Evolutionary conservation across 2,329 filamentous ascomycete genomes (phyloP), one percentile per base, ranked within the genome.

Genomic region (Colletotrichum sp.): DNA sequence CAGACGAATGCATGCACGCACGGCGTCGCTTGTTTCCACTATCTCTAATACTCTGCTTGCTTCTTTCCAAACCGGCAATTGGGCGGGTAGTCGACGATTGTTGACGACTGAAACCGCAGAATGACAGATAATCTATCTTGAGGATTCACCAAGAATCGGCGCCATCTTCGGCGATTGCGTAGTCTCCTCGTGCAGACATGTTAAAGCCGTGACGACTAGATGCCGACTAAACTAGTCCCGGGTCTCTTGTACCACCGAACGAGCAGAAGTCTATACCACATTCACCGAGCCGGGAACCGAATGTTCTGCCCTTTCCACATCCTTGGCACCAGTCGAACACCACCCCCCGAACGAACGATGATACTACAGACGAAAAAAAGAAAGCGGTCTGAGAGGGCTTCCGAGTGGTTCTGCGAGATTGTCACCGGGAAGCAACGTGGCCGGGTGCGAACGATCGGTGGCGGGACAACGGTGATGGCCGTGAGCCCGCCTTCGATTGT

Each of bases 341-440:
- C 39, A 60, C 28, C 16, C 25, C 8, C 16, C 28, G 11, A 30
- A 61, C 28, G 59, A 61, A 30, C 59, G 19, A 61, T 30, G 19
- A 30, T 60, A 60, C 55, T 19, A 60, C 8, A n/a, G 27, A 60
- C 39, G 39, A 44, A 44, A 44, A 44, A 44, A n/a, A n/a, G 12
- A 61, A 61, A 61, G 28, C 27, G 19, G 68, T 65, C 68, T 57
- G 68, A 25, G 72, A 48, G 68, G 39, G 39, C 39, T 44, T 44
- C 9, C 27, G 36, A 39, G 36, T 32, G 32, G 30, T 32, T 59
- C 71, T 71, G 66, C 55, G n/a, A 69, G 55, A 60, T 69, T 69
- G 66, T 69, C 66, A 60, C 66, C 48, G 52, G 52, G 72, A 71
- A 61, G 72, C 67, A 70, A 74, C 68, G 72, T 71, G 71, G 52